Base-by-base conservation (phyloP, 495 filamentous ascomycete species). In the Penicillium parvum region DNA sequence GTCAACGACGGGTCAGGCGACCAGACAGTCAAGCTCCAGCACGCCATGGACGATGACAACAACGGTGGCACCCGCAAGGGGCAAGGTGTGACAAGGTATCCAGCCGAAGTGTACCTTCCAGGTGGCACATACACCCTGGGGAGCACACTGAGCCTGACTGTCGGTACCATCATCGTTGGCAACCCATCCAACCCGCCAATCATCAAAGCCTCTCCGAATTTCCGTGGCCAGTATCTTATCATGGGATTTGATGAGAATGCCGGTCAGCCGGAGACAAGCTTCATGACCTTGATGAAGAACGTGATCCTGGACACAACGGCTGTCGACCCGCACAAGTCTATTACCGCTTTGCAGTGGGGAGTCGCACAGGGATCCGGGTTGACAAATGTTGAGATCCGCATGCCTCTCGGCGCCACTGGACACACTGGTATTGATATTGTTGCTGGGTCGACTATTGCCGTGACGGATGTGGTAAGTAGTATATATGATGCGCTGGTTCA, bases 361-460 rank as follows among this genome's bases (percentile, higher is more conserved):
- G 82, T 83, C 23, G 80, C 83, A 3, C 66, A 88, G 47, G 83
- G 80, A 1, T 79, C 82, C 8, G 82, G 79, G 30, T 62, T 88
- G 46, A 86, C 85, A 42, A 89, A 90, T 53, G 63, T 88, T 14
- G 66, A 78, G 33, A 85, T 91, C 53, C 72, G 77, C 37, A 87
- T 91, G 84, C 66, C 66, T 0, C 72, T 63, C 3, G 61, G 60
- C 10, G 63, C 73, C 0, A 70, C 64, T 28, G 74, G 71, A 5
- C 81, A 88, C 43, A 75, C 77, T 27, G 75, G 73, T 7, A 66
- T 78, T 16, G 51, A 66, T 34, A 49, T 69, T 5, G 43, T 57
- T 9, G 68, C 65, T 5, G 72, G 73, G 11, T 70, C 66, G 14
- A 69, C 70, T 1, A 72, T 68, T 22, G 63, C 63, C 2, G 61